Base-by-base conservation (phyloP, 305 asterid species). In the Fraxinus velutina region DNA sequence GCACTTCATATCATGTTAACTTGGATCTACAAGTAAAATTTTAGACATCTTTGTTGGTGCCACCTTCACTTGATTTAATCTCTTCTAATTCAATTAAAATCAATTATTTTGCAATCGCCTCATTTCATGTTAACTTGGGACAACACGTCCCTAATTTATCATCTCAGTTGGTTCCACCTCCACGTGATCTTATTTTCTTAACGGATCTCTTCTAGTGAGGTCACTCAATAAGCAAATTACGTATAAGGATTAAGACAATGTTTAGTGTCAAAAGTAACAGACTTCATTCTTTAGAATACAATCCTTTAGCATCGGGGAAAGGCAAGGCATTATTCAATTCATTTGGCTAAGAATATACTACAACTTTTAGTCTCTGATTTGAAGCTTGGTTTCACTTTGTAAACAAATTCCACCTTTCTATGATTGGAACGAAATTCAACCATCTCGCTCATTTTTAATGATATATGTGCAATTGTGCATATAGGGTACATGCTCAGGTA, bases 351-450 rank as follows among this genome's bases (percentile, higher is more conserved):
- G 17, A 66, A 30, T 77, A n/a, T 15, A 55, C 5, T 10, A 34
- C 15, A 50, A 36, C 33, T 12, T 34, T 21, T 6, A 22, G 75
- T 73, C 22, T 79, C 62, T 73, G 33, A 50, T 50, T 64, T 15
- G 33, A 79, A 79, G 82, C 36, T 29, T 39, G 12, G 50, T 37
- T 17, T 79, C 17, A 39, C 12, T 70, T 27, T 29, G 32, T 6
- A 60, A 37, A 42, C 36, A 66, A 39, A 55, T 55, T 12, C 77
- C 32, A 30, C n/a, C 77, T 42, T 24, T 71, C 75, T 36, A 22
- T 19, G 52, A n/a, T 21, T 33, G 42, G 62, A 76, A 64, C 32
- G 57, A 34, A 76, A 75, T 68, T 29, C 77, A 81, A 64, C 37
- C 70, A 81, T 44, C 27, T 24, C 30, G 22, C 73, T 71, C 77